Conservation (phyloP, 2,329 filamentous ascomycete genomes). For the Metarhizium humberi region DNA sequence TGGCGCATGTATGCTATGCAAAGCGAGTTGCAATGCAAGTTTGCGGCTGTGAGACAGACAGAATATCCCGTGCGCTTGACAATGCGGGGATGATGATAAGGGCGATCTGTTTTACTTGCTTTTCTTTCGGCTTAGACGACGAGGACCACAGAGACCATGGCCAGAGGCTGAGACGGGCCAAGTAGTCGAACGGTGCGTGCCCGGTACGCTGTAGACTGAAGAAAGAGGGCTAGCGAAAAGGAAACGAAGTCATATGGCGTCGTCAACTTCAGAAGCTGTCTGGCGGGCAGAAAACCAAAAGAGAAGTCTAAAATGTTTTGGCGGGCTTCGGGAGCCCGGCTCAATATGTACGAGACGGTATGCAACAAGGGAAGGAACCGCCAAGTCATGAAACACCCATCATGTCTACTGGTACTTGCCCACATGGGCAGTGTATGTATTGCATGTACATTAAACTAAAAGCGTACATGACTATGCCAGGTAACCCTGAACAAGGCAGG, state of each 20-base stretch:
- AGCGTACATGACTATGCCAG: neutral
- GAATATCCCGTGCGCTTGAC: neutral
- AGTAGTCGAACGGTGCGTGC: no score
- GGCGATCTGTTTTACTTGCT: neutral
- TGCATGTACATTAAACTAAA: neutral
- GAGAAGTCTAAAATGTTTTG: neutral
- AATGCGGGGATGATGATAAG: conserved; percentile 2
- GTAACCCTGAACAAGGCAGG: neutral
- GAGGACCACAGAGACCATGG: neutral
- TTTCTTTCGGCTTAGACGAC: no score
- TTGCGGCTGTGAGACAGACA: conserved; percentile 2
- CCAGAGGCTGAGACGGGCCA: neutral
- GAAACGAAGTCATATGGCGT: neutral
- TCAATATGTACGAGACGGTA: neutral
- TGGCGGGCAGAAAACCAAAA: neutral
- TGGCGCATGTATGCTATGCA: neutral
- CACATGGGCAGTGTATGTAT: neutral
- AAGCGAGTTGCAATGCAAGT: neutral
- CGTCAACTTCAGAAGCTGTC: no score
- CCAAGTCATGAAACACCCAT: neutral
- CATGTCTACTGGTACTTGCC: neutral
- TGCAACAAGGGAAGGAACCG: neutral
- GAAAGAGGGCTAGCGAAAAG: no score
- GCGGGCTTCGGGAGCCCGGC: neutral
- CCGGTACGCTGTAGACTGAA: no score